phyloP scores from a whole-genome alignment of 2,329 filamentous ascomycete species.

The Amauroascus niger region DNA sequence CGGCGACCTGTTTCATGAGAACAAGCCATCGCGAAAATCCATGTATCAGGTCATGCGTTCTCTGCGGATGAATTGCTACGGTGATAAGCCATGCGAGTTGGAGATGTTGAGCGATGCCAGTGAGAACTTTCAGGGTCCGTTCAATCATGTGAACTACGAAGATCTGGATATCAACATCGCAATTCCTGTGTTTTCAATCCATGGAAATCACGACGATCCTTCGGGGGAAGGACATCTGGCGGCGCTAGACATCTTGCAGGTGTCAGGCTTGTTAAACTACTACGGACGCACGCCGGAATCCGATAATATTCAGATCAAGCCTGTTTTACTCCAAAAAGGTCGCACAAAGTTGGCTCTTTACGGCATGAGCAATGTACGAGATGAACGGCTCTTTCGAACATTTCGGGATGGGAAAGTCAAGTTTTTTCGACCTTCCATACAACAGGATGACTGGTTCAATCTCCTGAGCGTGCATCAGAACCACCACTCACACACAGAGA shows the following conservation, averaged over 20 bases:
- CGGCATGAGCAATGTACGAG: conserved; percentile 88
- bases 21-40: conserved; percentile 88
- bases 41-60: conserved; percentile 98
- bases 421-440: conserved; percentile 74
- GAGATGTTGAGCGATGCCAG: conserved; percentile 90
- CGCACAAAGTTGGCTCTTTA: conserved; percentile 86
- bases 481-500: conserved; percentile 82
- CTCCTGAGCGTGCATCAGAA: conserved; percentile 93
- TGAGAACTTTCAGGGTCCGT: conserved; percentile 80
- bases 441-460: conserved; percentile 90
- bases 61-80: conserved; percentile 83
- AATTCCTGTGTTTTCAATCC: conserved; percentile 95
- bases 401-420: conserved; percentile 90
- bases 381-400: conserved; percentile 87
- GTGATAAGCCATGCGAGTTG: conserved; percentile 89
- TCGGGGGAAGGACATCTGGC: conserved; percentile 92
- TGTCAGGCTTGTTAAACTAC: conserved; percentile 88
- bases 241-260: conserved; percentile 80
- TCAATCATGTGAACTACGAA: conserved; percentile 94
- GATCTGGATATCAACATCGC: conserved; percentile 94
- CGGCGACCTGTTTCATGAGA: conserved; percentile 95
- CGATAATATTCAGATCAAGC: conserved; percentile 87
- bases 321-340: conserved; percentile 86
- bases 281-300: conserved; percentile 85
- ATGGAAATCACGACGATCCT: conserved; percentile 96